Base-by-base conservation (phyloP, 129 eudicot species). In the Heracleum sosnowskyi region DNA sequence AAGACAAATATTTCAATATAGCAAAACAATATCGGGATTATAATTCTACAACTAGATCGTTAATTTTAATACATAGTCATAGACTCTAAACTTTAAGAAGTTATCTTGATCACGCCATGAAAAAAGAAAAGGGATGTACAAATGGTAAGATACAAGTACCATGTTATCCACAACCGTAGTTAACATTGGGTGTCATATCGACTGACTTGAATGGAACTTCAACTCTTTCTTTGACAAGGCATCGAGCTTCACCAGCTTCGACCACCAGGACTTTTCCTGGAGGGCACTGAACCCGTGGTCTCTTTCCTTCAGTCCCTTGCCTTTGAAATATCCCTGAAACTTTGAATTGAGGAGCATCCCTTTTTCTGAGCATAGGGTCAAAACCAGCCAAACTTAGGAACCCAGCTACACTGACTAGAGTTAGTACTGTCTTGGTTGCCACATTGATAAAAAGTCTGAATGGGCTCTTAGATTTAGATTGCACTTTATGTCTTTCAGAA, bases 141-240 rank as follows among this genome's bases (percentile, higher is more conserved):
- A 72, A 72, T 45, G 73, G 79, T 13, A 66, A 72, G 66, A 53
- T 80, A 74, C 33, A 79, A 66, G 80, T 34, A 83, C 79, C 79
- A 63, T 74, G 77, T 85, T 87, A 96, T 76, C 99, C 99, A 77
- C 97, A 92, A 18, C 99, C 99, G 51, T 96, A 96, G 71, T 78
- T 89, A 75, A 92, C 93, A 87, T 92, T 94, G n/a, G 99, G 95
- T 42, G 82, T 66, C 73, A 82, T 81, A 73, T 82, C 89, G 75
- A 82, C 88, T 0, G 95, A 87, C 73, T 87, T 87, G 62, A 96
- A 92, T 0, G 97, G 99, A 77, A 96, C 84, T 77, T 92, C 97
- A 72, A 95, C 96, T 82, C 98, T 89, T 82, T 91, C 97, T 77
- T 95, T 95, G 88, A 92, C 98, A 60, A 96, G 86, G 85, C 99